Evolutionary conservation across 352 stramenopile genomes (phyloP), one percentile per base, ranked within the genome.

Genomic region (Blastocystis sp.): DNA sequence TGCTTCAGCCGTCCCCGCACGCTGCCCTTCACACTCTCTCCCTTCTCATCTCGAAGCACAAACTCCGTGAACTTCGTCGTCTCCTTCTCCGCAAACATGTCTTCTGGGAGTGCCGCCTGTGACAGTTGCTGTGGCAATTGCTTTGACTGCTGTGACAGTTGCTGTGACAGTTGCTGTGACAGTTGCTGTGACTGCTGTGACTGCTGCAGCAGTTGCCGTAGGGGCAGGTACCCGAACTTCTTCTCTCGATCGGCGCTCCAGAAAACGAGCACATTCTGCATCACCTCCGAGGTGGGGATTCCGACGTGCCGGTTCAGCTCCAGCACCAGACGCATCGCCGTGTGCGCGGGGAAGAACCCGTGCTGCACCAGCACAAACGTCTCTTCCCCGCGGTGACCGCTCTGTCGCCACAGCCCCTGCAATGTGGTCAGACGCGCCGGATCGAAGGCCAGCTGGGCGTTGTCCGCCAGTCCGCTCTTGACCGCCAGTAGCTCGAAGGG

Each of bases 181-280:
- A n/a, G n/a, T n/a, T n/a, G n/a, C n/a, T n/a, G n/a, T n/a, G n/a
- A n/a, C n/a, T n/a, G n/a, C n/a, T n/a, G n/a, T n/a, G n/a, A 34
- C 28, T 34, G 28, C 0, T 34, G 28, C 66, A 45, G 23, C 4
- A 79, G 69, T 34, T 62, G 43, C 1, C 40, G 34, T 10, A 79
- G 38, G 1, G 69, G 34, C 45, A 79, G 10, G 40, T 64, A 79
- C 9, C 69, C 69, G 17, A 43, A 79, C 14, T 62, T 62, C 41
- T 62, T 62, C 43, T 64, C 69, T 4, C 38, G 34, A 1, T 64
- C 69, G 43, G 43, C 34, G 56, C 41, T 60, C 69, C 69, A 79
- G 69, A 79, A 79, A 62, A 79, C 69, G 60, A 48, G 62, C 40
- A 79, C 69, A 34, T 79, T 43, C 40, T 43, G 21, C 7, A 79